A percentile compares a stretch with the other conserved stretches of the same genome.
phyloP scores from a whole-genome alignment of 192 early-diverging fungal genomes.

The Mortierella claussenii region DNA sequence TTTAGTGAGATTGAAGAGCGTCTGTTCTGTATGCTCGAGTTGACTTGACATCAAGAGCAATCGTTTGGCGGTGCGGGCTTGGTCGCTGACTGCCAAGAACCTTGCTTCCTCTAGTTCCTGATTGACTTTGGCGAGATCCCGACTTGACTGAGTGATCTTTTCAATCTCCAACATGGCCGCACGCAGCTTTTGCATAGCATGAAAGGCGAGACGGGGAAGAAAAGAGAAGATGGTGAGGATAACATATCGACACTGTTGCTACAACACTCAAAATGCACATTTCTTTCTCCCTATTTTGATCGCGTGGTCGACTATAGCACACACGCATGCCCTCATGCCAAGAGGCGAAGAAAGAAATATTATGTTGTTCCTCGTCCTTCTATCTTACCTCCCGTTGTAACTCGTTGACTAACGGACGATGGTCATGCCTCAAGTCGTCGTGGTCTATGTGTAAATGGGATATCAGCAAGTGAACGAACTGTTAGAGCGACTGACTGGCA shows the following conservation, averaged over 20 bases:
- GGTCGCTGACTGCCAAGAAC: constrained; percentile 38
- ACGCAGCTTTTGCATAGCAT: constrained; percentile 13
- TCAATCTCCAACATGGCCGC: constrained; percentile 46
- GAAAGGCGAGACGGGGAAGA: background rate
- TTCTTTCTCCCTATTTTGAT: background rate
- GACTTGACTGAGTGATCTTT: constrained; percentile 26
- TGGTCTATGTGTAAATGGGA: constrained; percentile 4
- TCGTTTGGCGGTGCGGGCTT: constrained; percentile 40
- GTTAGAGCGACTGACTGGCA: background rate
- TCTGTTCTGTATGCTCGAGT: constrained; percentile 45
- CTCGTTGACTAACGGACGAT: constrained; percentile 28
- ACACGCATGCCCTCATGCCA: background rate
- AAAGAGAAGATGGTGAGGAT: background rate
- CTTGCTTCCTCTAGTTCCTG: constrained; percentile 48
- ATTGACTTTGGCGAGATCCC: constrained; percentile 31
- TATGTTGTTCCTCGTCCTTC: too few relatives aligned
- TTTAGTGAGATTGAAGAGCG: constrained; percentile 29
- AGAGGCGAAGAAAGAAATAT: too few relatives aligned
- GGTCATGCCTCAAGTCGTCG: constrained; percentile 7
- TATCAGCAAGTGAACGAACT: too few relatives aligned
- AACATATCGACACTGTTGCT: background rate
- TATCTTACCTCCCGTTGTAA: constrained; percentile 43
- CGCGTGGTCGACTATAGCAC: background rate
- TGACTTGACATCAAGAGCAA: constrained; percentile 40
- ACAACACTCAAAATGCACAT: background rate